Evolutionary conservation across 106 monocot species (phyloP).

Genomic region (Acorus calamus): DNA sequence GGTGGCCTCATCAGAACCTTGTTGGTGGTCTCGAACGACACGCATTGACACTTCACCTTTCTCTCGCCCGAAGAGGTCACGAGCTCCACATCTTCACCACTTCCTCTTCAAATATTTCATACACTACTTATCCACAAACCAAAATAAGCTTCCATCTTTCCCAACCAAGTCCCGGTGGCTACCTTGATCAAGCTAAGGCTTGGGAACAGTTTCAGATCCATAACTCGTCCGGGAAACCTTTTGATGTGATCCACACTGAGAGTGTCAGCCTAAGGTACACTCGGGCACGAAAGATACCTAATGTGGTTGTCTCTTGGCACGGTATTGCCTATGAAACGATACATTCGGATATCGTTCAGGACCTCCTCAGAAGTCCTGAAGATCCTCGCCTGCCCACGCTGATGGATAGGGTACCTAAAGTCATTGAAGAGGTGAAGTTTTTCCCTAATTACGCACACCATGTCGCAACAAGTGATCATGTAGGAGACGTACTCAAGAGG

Average conservation of each 20-base stretch:
- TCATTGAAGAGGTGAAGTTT: slow-evolving; percentile 15
- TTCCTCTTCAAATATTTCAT: not conserved
- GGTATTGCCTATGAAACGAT: slow-evolving; percentile 11
- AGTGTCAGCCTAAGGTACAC: slow-evolving; percentile 1
- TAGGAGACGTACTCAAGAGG: slow-evolving; percentile 5
- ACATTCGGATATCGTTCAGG: slow-evolving; percentile 5
- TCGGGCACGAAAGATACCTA: not conserved
- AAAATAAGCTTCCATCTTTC: slow-evolving; percentile 8
- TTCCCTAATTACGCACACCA: slow-evolving; percentile 16
- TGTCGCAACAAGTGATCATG: slow-evolving; percentile 11
- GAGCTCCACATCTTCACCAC: slow-evolving; percentile 4
- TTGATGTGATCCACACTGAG: slow-evolving; percentile 14
- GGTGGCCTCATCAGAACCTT: slow-evolving; percentile 2
- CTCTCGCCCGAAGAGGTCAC: slow-evolving; percentile 3
- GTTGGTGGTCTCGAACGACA: slow-evolving; percentile 6
- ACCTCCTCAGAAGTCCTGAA: slow-evolving; percentile 3
- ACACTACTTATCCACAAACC: not conserved
- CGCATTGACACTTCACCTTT: slow-evolving; percentile 3
- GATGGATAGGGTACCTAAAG: not conserved
- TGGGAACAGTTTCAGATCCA: slow-evolving; percentile 6
- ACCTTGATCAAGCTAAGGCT: not conserved
- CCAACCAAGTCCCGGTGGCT: not conserved
- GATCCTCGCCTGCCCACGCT: not conserved
- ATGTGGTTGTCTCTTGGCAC: slow-evolving; percentile 12
- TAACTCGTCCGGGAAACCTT: slow-evolving; percentile 4